Percentiles rank a stretch among this genome's conserved stretches.
These are phyloP conservation scores for Phellopilus nigrolimitatus DNA, from an alignment of 1,284 basidiomycete species.

Conservation along the genomic window DNA sequence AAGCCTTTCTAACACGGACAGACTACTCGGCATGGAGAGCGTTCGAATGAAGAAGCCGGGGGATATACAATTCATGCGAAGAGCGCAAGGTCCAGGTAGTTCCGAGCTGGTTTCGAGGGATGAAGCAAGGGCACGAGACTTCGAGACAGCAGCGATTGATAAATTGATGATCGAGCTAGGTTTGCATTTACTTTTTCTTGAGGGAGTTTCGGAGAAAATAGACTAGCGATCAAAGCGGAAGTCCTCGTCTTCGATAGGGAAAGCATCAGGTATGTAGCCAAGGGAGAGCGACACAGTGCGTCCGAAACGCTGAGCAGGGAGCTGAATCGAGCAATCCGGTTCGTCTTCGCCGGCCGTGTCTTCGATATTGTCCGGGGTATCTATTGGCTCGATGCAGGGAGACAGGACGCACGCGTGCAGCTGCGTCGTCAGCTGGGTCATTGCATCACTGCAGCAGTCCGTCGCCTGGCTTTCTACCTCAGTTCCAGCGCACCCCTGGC, in stretches of 20 bases:
- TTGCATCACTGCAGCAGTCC: not conserved
- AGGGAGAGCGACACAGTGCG: slow-evolving; percentile 6
- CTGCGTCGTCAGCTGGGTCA: slow-evolving; percentile 28
- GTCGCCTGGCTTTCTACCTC: not conserved
- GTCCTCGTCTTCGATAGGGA: slow-evolving; percentile 7
- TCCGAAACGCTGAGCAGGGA: not conserved
- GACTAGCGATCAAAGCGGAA: slow-evolving; percentile 1
- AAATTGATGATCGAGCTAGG: too few species aligned
- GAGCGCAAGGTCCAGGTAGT: too few species aligned
- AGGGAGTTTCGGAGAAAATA: too few species aligned
- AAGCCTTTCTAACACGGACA: too few species aligned
- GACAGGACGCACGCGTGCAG: slow-evolving; percentile 5
- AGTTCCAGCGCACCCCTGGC: not conserved
- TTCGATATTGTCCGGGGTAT: not conserved
- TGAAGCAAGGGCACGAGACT: too few species aligned
- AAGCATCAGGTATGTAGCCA: slow-evolving; percentile 13
- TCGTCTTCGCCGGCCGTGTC: not conserved
- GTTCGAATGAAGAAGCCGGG: too few species aligned
- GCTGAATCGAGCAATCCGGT: not conserved
- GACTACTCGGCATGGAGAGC: too few species aligned
- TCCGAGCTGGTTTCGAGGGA: too few species aligned
- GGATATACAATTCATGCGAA: too few species aligned
- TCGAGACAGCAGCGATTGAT: too few species aligned
- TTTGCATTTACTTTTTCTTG: too few species aligned
- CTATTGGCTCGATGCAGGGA: slow-evolving; percentile 1